Percentiles rank a stretch among this genome's conserved stretches.
These are phyloP conservation scores for Ballota nigra DNA, from an alignment of 257 asterid species.

Conservation along the genomic window DNA sequence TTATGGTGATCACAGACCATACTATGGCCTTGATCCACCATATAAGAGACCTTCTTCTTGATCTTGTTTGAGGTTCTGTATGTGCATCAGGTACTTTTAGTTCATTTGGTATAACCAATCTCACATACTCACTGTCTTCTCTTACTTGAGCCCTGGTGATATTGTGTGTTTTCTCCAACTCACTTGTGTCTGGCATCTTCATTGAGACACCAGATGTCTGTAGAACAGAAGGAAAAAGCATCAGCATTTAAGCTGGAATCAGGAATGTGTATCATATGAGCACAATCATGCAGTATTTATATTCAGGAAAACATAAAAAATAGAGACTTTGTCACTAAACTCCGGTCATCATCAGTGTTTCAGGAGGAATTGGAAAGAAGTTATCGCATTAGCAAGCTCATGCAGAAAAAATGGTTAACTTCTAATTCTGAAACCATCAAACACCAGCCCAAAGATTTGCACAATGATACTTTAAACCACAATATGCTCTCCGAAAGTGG, in stretches of 20 bases:
- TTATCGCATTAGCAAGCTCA: neutral
- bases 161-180: slow-evolving; percentile 36
- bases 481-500: neutral
- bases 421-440: neutral
- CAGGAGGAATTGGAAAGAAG: neutral
- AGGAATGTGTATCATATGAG: neutral
- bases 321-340: neutral
- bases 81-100: slow-evolving; percentile 41
- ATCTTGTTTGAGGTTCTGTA: slow-evolving; percentile 33
- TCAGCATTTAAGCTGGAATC: neutral
- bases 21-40: slow-evolving; percentile 72
- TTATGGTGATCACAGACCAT: slow-evolving; percentile 45
- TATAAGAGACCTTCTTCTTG: slow-evolving; percentile 33
- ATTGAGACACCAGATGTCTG: slow-evolving; percentile 57
- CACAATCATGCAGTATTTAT: neutral
- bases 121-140: slow-evolving; percentile 72
- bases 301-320: slow-evolving; percentile 9
- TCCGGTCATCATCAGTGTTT: neutral
- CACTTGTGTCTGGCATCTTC: slow-evolving; percentile 54
- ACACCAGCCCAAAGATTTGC: neutral
- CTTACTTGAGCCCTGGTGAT: slow-evolving; percentile 34
- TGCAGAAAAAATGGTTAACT: neutral
- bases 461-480: neutral
- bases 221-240: slow-evolving; percentile 16
- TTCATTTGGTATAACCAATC: slow-evolving; percentile 64